Conservation (phyloP, 2,329 filamentous ascomycete species). For the Cladophialophora exuberans region DNA sequence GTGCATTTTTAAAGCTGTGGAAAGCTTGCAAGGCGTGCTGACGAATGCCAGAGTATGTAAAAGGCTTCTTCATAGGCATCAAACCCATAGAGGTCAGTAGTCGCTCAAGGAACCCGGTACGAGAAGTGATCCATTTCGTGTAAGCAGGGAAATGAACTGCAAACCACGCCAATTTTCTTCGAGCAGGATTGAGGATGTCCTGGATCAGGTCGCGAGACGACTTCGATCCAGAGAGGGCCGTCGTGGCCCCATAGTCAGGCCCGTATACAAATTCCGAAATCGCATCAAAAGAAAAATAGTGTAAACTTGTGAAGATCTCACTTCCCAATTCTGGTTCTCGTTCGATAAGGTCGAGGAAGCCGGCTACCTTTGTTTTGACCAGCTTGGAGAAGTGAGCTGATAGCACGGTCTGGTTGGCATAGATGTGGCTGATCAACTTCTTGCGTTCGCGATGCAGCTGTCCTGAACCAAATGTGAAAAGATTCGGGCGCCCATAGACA, state of each 20-base stretch:
- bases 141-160: constrained; percentile 49
- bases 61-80: constrained; percentile 55
- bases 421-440: constrained; percentile 52
- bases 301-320: constrained; percentile 55
- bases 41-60: constrained; percentile 57
- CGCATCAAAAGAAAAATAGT: constrained; percentile 58
- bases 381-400: constrained; percentile 37
- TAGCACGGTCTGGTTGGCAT: constrained; percentile 55
- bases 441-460: constrained; percentile 55
- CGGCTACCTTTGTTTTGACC: constrained; percentile 45
- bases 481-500: constrained; percentile 44
- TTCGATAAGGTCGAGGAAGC: constrained; percentile 49
- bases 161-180: constrained; percentile 55
- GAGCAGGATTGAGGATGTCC: constrained; percentile 54
- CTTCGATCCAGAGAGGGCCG: constrained; percentile 44
- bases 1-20: constrained; percentile 36
- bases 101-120: constrained; percentile 43
- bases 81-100: constrained; percentile 41
- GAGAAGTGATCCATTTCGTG: constrained; percentile 55
- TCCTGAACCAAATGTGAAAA: constrained; percentile 55
- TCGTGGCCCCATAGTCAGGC: constrained; percentile 45
- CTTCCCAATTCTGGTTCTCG: constrained; percentile 38
- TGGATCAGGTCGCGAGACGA: constrained; percentile 47
- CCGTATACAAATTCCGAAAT: constrained; percentile 59
- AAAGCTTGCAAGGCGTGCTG: constrained; percentile 45